Evolutionary conservation across 352 stramenopile species (phyloP), one percentile per base, ranked within the genome.

Genomic region (Globisporangium polare): DNA sequence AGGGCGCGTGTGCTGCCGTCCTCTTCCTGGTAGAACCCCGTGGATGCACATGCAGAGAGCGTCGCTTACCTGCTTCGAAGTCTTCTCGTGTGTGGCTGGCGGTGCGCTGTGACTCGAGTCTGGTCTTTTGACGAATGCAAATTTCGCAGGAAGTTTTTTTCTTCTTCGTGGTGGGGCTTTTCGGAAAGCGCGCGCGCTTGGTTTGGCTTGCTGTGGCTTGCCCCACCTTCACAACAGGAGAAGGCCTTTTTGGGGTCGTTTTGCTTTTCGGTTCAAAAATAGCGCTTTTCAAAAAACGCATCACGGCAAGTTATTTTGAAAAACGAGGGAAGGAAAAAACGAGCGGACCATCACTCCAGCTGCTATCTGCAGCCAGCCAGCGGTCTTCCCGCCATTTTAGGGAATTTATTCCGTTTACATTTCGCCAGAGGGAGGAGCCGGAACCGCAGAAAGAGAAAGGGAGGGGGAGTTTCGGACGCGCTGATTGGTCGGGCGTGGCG

Each of bases 121-220:
- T 67, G 75, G 83, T 87, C 73, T 92, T 92, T 92, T 92, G 79
- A 67, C 81, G 79, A 92, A 92, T 92, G 83, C 90, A 88, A 80
- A 42, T 81, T 73, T 76, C 66, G 42, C 67, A 69, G 60, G 46
- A 56, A 62, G 71, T 74, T 77, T 78, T 68, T 60, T 72, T 68
- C 61, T 67, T 73, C 63, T 43, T 20, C 24, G 12, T 37, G 20
- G 52, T 53, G 61, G 61, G n/a, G 43, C 53, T 66, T 68, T 66
- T 68, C 61, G 54, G 41, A 49, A 31, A 42, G 33, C 7, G 46
- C 43, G 39, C 17, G 26, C 26, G 33, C 31, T 33, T 39, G 33
- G 51, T 31, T 33, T 46, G 33, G 51, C 51, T 33, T 46, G 18
- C n/a, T 20, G n/a, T n/a, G n/a, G n/a, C n/a, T n/a, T n/a, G 20